phyloP scores from a whole-genome alignment of 2,329 filamentous ascomycete species.

The Pseudogymnoascus sp. region DNA sequence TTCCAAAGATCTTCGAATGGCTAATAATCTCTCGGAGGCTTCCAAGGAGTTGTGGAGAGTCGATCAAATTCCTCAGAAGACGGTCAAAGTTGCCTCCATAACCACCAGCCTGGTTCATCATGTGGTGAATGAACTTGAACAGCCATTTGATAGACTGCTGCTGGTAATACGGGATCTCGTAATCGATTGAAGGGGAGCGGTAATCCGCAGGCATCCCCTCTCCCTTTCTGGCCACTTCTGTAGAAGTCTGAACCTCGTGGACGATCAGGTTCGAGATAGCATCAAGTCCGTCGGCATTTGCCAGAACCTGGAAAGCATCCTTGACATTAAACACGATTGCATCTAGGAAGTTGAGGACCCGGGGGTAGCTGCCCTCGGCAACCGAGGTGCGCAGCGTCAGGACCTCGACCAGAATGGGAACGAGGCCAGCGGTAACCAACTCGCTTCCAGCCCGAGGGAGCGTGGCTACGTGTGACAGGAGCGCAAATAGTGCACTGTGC shows the following conservation, averaged over 20 bases:
- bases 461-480: constrained; percentile 73
- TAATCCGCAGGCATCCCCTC: constrained; percentile 64
- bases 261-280: constrained; percentile 83
- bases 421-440: constrained; percentile 79
- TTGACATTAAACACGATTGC: constrained; percentile 78
- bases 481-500: constrained; percentile 82
- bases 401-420: constrained; percentile 85
- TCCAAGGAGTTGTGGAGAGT: constrained; percentile 75
- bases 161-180: constrained; percentile 84
- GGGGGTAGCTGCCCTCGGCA: constrained; percentile 75
- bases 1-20: constrained; percentile 73
- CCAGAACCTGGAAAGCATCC: constrained; percentile 76
- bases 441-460: constrained; percentile 69
- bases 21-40: constrained; percentile 76
- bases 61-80: constrained; percentile 83
- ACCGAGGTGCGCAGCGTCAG: constrained; percentile 73
- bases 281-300: constrained; percentile 75
- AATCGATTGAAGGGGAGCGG: constrained; percentile 79
- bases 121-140: constrained; percentile 91
- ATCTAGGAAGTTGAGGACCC: constrained; percentile 80
- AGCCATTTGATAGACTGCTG: constrained; percentile 91
- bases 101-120: constrained; percentile 70
- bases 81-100: constrained; percentile 79
- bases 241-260: constrained; percentile 65
- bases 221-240: constrained; percentile 57